phyloP scores from a whole-genome alignment of 148 eudicot species.

The Vaccinium macrocarpon region DNA sequence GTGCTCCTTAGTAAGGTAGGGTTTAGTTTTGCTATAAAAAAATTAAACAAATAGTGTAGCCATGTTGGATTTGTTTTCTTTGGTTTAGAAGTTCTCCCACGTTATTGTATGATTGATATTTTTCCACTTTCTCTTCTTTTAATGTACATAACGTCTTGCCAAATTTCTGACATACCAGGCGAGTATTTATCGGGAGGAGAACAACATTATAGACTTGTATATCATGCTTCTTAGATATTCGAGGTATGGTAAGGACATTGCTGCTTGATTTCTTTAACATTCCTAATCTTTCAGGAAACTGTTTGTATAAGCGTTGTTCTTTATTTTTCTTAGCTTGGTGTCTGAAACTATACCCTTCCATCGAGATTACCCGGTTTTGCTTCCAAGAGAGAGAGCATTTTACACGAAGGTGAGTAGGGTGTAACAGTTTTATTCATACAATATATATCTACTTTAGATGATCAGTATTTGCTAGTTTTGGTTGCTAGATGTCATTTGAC shows the following conservation, averaged over 20 bases:
- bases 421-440: neutral
- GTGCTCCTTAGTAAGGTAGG: neutral
- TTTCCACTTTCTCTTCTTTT: neutral
- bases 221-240: slow-evolving; percentile 84
- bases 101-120: neutral
- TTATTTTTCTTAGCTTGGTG: slow-evolving; percentile 62
- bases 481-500: slow-evolving; percentile 12
- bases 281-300: slow-evolving; percentile 10
- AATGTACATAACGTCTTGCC: slow-evolving; percentile 9
- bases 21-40: neutral
- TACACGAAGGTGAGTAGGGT: slow-evolving; percentile 55
- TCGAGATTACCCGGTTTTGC: slow-evolving; percentile 73
- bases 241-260: slow-evolving; percentile 48
- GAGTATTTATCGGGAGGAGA: slow-evolving; percentile 65
- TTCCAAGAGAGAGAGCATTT: slow-evolving; percentile 50
- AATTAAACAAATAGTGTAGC: neutral
- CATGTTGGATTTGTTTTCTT: neutral
- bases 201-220: slow-evolving; percentile 75
- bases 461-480: slow-evolving; percentile 16
- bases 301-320: slow-evolving; percentile 19
- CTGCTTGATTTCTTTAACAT: slow-evolving; percentile 15
- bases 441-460: neutral
- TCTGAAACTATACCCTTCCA: slow-evolving; percentile 89
- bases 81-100: neutral
- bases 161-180: slow-evolving; percentile 46